Base-by-base conservation (phyloP, 2,329 filamentous ascomycete species). In the Diaporthe eres region DNA sequence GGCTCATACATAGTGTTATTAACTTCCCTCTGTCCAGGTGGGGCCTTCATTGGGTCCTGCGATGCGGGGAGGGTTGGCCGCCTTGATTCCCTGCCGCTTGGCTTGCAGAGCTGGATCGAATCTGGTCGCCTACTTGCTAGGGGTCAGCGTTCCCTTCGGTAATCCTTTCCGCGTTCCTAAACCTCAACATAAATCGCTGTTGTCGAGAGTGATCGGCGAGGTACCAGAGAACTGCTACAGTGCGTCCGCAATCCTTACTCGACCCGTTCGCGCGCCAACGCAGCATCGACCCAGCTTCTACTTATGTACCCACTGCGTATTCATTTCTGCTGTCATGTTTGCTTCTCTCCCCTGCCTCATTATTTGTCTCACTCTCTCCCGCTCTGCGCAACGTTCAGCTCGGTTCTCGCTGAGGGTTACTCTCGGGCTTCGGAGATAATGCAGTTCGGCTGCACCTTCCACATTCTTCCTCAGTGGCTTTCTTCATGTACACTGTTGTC, bases 91-190 rank as follows among this genome's bases (percentile, higher is more conserved):
- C 65, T 55, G 65, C 34, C 15, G 47, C 65, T 55, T 70, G 49
- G 65, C 65, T 34, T 55, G 65, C 65, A 55, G 49, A 70, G 47
- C 49, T 55, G 49, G 49, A 70, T 70, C 49, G 22, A 17, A 70
- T 53, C 49, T 70, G 34, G n/a, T 70, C n/a, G 22, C 34, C 37
- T 28, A 68, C 39, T 68, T 55, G 65, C 65, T 70, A 34, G 49
- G 15, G 13, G 3, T 10, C 15, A 9, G 22, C 49, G 8, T 70
- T 13, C 34, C n/a, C 19, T 55, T 70, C 49, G 49, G 49, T 55
- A 42, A 28, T 7, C 49, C n/a, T 55, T 70, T 70, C 65, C 65
- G 65, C n/a, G 13, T 70, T 31, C 49, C 49, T 70, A 25, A 22
- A 4, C 10, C 15, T 22, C 65, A 70, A 42, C 34, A 42, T 55